Evolutionary conservation across 129 eudicot species (phyloP).

Genomic region (Flaveria ramosissima): DNA sequence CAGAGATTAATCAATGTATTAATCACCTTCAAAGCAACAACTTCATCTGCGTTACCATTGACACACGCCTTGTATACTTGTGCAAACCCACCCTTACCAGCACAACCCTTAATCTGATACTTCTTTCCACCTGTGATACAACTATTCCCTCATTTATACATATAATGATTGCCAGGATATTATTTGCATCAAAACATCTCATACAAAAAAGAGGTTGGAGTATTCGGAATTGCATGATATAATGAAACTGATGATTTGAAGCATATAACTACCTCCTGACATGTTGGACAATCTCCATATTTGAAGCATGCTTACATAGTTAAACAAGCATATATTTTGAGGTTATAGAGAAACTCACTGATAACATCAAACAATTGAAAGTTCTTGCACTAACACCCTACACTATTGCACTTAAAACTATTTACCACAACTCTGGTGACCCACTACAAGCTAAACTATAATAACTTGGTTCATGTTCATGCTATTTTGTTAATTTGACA

Average conservation of each 20-base stretch:
- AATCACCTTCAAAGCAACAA: constrained; percentile 88
- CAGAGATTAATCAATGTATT: background rate
- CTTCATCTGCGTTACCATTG: constrained; percentile 57
- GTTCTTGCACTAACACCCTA: background rate
- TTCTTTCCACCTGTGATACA: constrained; percentile 59
- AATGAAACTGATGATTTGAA: background rate
- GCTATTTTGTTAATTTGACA: background rate
- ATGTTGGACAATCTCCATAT: background rate
- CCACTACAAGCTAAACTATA: background rate
- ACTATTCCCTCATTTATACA: background rate
- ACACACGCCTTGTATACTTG: constrained; percentile 84
- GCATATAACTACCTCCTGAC: background rate
- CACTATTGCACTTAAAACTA: background rate
- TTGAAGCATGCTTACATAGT: background rate
- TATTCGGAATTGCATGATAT: background rate
- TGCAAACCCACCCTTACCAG: constrained; percentile 97
- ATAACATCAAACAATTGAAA: background rate
- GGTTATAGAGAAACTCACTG: background rate
- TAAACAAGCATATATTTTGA: background rate
- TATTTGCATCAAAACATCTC: background rate
- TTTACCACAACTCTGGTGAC: background rate
- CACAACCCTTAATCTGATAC: constrained; percentile 89
- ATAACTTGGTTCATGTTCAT: constrained; percentile 2
- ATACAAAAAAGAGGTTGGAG: background rate
- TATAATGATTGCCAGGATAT: background rate